A percentile compares a stretch with the other conserved stretches of the same genome.
These are phyloP conservation scores for Zhuliangozyma parablackwelliae DNA, from an alignment of 1,139 yeast species.

Conservation along the genomic window DNA sequence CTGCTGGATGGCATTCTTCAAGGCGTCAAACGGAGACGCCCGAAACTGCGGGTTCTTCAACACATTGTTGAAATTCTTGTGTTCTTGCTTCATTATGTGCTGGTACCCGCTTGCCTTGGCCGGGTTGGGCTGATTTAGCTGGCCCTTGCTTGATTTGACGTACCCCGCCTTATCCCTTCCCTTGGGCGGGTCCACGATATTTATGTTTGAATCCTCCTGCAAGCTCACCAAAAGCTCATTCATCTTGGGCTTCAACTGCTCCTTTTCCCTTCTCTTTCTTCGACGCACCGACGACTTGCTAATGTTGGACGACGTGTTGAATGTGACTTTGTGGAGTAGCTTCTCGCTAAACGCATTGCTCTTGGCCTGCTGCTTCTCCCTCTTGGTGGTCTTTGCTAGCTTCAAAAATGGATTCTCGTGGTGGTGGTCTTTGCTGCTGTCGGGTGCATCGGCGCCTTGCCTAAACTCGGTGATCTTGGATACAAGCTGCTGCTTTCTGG, in stretches of 20 bases:
- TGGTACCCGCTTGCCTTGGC: slow-evolving; percentile 53
- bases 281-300: slow-evolving; percentile 65
- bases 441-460: slow-evolving; percentile 12
- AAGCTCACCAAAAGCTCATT: slow-evolving; percentile 55
- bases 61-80: slow-evolving; percentile 50
- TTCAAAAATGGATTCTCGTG: slow-evolving; percentile 53
- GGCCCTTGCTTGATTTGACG: slow-evolving; percentile 20
- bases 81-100: slow-evolving; percentile 50
- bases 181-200: slow-evolving; percentile 3
- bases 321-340: slow-evolving; percentile 24
- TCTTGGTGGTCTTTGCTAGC: slow-evolving; percentile 49
- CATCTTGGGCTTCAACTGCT: slow-evolving; percentile 63
- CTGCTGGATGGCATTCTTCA: slow-evolving; percentile 40
- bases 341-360: slow-evolving; percentile 26
- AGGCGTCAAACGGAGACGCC: slow-evolving; percentile 54
- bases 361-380: slow-evolving; percentile 44
- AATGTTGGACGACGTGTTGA: slow-evolving; percentile 36
- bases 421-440: slow-evolving; percentile 8
- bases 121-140: slow-evolving; percentile 58
- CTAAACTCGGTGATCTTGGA: slow-evolving; percentile 26
- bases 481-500: slow-evolving; percentile 16
- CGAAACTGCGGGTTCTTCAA: slow-evolving; percentile 50
- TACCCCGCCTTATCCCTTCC: slow-evolving; percentile 8
- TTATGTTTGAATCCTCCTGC: slow-evolving; percentile 16
- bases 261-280: slow-evolving; percentile 59